These are phyloP conservation scores for Phylloporus arenicola DNA, from an alignment of 768 basidiomycete species.

Conservation along the genomic window DNA sequence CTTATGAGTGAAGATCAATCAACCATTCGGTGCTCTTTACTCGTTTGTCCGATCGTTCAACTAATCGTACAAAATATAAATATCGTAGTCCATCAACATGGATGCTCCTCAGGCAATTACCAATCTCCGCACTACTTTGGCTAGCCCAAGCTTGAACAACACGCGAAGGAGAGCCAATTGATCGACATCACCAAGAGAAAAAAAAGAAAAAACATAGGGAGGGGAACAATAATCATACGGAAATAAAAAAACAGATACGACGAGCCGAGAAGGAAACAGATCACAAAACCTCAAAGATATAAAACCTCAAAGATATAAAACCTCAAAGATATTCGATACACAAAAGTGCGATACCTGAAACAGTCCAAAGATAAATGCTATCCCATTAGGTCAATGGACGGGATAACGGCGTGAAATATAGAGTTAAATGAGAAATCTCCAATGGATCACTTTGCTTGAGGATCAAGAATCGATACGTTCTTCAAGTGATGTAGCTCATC, in stretches of 20 bases:
- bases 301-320: conserved; percentile 15
- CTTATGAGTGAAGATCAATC: no score
- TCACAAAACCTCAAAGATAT: conserved; percentile 24
- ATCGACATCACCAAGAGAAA: not conserved
- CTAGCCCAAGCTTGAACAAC: no score
- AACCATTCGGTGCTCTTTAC: no score
- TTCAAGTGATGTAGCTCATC: conserved; percentile 10
- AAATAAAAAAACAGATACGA: not conserved
- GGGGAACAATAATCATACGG: not conserved
- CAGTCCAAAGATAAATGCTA: not conserved
- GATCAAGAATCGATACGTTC: conserved; percentile 7
- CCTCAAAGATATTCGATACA: conserved; percentile 35
- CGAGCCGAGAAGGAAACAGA: not conserved
- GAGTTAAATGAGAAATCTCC: not conserved
- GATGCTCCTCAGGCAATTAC: no score
- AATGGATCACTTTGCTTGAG: conserved; percentile 2
- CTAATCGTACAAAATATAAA: no score
- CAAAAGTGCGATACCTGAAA: not conserved
- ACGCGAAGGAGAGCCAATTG: not conserved
- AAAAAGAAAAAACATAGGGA: no score
- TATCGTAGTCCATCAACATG: no score
- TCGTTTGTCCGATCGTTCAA: no score
- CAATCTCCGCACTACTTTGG: no score
- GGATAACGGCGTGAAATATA: not conserved
- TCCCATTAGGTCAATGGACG: not conserved